These are phyloP conservation scores for Aphanomyces invadans DNA, from an alignment of 352 stramenopile genomes.

Conservation along the genomic window DNA sequence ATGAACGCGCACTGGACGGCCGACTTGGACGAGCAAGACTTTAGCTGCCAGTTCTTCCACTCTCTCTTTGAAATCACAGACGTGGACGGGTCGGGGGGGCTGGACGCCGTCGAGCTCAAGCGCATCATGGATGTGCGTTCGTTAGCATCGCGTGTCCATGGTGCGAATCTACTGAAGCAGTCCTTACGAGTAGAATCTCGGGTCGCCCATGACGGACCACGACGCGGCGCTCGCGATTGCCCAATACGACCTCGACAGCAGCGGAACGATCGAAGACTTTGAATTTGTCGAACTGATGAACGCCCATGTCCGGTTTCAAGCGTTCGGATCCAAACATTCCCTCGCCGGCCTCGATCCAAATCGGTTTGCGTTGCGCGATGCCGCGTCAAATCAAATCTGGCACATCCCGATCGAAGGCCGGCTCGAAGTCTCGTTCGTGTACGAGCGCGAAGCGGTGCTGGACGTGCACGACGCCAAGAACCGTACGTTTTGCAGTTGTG, in stretches of 20 bases:
- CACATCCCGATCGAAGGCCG: slow-evolving; percentile 47
- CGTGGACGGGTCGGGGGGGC: slow-evolving; percentile 57
- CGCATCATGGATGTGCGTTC: slow-evolving; percentile 41
- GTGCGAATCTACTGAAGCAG: background rate
- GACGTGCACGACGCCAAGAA: slow-evolving; percentile 22
- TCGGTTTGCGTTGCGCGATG: slow-evolving; percentile 35
- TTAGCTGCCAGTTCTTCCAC: slow-evolving; percentile 63
- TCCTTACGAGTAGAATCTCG: slow-evolving; percentile 40
- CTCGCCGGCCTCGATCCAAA: background rate
- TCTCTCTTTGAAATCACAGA: slow-evolving; percentile 74
- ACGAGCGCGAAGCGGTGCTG: slow-evolving; percentile 51
- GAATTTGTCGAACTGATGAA: slow-evolving; percentile 82
- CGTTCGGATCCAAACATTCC: background rate
- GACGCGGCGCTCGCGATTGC: slow-evolving; percentile 57
- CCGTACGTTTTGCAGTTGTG: slow-evolving; percentile 11
- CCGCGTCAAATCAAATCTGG: slow-evolving; percentile 53
- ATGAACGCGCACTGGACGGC: slow-evolving; percentile 4
- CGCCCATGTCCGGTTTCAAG: slow-evolving; percentile 42
- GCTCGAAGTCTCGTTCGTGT: slow-evolving; percentile 73
- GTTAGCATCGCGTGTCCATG: no score
- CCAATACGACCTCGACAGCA: slow-evolving; percentile 62
- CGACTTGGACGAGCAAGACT: slow-evolving; percentile 43
- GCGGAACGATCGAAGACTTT: slow-evolving; percentile 71
- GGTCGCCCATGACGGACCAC: slow-evolving; percentile 49
- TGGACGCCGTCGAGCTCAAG: slow-evolving; percentile 65